Evolutionary conservation across 805 yeast genomes (phyloP).

Genomic region (Torulaspora microellipsoides): DNA sequence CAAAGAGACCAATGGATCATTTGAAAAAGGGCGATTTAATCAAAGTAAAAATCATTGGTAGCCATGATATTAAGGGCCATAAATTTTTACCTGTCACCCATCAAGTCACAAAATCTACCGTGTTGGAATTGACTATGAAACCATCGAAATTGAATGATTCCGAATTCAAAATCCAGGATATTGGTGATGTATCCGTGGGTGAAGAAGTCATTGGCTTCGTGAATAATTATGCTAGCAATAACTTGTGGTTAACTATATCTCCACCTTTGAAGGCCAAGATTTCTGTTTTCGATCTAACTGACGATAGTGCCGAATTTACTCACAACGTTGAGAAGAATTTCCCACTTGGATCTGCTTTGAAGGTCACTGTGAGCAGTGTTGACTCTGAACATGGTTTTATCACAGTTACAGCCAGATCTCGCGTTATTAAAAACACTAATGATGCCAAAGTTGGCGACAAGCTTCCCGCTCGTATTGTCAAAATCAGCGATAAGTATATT

Average conservation of each 20-base stretch:
- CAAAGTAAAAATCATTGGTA: slow-evolving; percentile 68
- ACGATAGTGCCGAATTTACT: slow-evolving; percentile 44
- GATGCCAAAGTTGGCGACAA: slow-evolving; percentile 52
- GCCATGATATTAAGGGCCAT: slow-evolving; percentile 65
- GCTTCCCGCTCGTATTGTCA: slow-evolving; percentile 59
- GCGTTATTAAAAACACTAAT: slow-evolving; percentile 36
- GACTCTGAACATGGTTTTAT: slow-evolving; percentile 52
- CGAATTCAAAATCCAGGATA: slow-evolving; percentile 31
- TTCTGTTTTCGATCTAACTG: slow-evolving; percentile 58
- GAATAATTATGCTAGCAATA: slow-evolving; percentile 57
- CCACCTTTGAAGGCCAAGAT: slow-evolving; percentile 66
- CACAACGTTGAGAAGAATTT: slow-evolving; percentile 49
- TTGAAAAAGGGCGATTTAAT: slow-evolving; percentile 57
- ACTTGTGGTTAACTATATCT: slow-evolving; percentile 63
- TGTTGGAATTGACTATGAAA: slow-evolving; percentile 61
- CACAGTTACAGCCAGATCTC: slow-evolving; percentile 46
- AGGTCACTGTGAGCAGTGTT: slow-evolving; percentile 49
- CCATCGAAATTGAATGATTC: slow-evolving; percentile 36
- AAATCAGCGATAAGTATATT: slow-evolving; percentile 54
- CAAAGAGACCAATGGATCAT: slow-evolving; percentile 50
- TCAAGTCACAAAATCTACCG: slow-evolving; percentile 48
- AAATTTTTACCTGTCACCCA: slow-evolving; percentile 63
- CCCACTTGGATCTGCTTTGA: slow-evolving; percentile 70
- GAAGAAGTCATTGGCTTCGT: slow-evolving; percentile 55
- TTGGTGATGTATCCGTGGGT: slow-evolving; percentile 47